Conservation (phyloP, 306 rosid species). For the Luffa aegyptiaca region DNA sequence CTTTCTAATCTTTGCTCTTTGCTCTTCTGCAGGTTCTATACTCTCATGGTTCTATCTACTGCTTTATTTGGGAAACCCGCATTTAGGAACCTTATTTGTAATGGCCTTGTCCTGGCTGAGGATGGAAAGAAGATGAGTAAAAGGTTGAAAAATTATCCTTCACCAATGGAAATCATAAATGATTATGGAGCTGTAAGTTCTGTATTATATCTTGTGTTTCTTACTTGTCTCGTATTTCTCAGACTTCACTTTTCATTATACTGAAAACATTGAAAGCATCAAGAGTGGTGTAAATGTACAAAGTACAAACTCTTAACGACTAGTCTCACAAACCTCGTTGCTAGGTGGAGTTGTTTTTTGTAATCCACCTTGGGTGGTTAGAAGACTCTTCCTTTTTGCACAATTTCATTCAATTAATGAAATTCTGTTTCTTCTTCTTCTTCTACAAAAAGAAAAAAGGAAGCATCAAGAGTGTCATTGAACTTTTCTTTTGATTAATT, state of each 20-base stretch:
- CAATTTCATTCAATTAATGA: neutral
- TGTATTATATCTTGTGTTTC: neutral
- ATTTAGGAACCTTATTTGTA: slow-evolving; percentile 88
- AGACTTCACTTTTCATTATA: neutral
- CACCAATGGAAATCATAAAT: slow-evolving; percentile 79
- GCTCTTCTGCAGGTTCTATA: slow-evolving; percentile 70
- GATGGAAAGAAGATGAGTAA: slow-evolving; percentile 98
- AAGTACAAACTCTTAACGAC: neutral
- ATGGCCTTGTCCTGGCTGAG: slow-evolving; percentile 93
- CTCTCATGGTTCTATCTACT: slow-evolving; percentile 90
- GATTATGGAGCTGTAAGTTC: slow-evolving; percentile 78
- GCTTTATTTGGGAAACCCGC: slow-evolving; percentile 92
- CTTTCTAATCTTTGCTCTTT: slow-evolving; percentile 12
- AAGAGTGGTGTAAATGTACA: neutral
- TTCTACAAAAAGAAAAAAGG: neutral
- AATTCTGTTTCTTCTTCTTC: neutral
- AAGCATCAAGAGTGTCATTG: neutral
- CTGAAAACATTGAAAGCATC: neutral
- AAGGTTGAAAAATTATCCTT: slow-evolving; percentile 86
- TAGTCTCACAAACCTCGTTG: neutral
- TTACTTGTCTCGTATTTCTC: neutral
- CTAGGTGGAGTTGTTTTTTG: neutral
- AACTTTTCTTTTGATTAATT: neutral
- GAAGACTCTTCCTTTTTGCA: neutral
- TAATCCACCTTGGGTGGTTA: neutral